Percentiles rank a stretch among this genome's conserved stretches.
phyloP scores from a whole-genome alignment of 106 monocot species.

The Acanthochlamys bracteata region DNA sequence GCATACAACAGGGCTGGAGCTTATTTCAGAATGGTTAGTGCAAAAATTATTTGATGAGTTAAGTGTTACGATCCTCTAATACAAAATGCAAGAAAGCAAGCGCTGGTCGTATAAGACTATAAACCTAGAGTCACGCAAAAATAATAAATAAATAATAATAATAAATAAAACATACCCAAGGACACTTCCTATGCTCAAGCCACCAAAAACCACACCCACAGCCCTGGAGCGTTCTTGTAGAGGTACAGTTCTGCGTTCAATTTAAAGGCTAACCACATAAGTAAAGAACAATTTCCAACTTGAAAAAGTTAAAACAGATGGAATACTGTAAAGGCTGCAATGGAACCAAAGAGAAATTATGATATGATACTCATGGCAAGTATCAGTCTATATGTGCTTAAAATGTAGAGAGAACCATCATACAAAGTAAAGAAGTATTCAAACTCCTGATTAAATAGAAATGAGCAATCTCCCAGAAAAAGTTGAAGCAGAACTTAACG shows the following conservation, averaged over 20 bases:
- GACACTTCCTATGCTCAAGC: constrained; percentile 86
- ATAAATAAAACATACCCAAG: constrained; percentile 46
- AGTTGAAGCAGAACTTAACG: constrained; percentile 4
- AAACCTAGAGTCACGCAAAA: too few species aligned
- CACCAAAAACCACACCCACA: constrained; percentile 97
- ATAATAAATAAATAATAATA: neutral
- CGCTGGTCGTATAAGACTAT: too few species aligned
- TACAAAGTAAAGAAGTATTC: too few species aligned
- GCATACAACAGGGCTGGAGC: neutral
- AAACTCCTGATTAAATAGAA: neutral
- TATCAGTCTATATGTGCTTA: too few species aligned
- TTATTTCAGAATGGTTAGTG: neutral
- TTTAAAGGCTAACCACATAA: neutral
- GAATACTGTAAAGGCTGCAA: too few species aligned
- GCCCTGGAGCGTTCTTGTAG: constrained; percentile 89
- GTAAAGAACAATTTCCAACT: constrained; percentile 6
- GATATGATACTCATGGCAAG: too few species aligned
- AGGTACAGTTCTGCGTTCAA: constrained; percentile 62
- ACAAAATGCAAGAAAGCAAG: too few species aligned
- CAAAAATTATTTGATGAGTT: neutral
- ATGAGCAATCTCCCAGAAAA: neutral
- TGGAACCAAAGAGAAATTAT: too few species aligned
- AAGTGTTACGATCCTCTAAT: neutral
- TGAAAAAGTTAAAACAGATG: too few species aligned
- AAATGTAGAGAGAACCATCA: too few species aligned